Conservation (phyloP, 2,329 filamentous ascomycete genomes). For the Xylaria sp. region DNA sequence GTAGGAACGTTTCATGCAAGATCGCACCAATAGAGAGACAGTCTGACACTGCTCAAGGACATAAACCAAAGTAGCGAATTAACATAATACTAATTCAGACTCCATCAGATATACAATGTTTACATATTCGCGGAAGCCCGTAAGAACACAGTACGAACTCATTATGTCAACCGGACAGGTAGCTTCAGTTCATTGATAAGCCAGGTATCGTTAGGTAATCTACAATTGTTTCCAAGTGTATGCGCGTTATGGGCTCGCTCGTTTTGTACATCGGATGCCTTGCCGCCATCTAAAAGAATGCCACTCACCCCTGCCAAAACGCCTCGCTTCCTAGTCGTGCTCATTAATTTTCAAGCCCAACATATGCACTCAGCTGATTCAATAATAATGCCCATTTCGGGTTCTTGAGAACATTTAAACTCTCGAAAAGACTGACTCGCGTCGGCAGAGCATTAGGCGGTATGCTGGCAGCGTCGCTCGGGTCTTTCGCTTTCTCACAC, state of each 20-base stretch:
- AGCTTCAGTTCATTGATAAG: constrained; percentile 19
- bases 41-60: not conserved
- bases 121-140: not conserved
- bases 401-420: constrained; percentile 69
- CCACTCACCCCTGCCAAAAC: constrained; percentile 30
- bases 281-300: constrained; percentile 38
- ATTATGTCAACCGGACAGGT: not conserved
- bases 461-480: constrained; percentile 62
- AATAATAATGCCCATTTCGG: constrained; percentile 72
- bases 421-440: constrained; percentile 73
- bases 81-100: not conserved
- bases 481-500: constrained; percentile 73
- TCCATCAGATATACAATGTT: too few relatives aligned
- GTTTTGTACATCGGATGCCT: constrained; percentile 40
- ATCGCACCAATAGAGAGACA: not conserved
- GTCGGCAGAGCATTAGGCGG: constrained; percentile 72
- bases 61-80: too few relatives aligned
- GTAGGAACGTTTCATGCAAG: not conserved
- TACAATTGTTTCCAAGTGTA: constrained; percentile 41
- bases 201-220: constrained; percentile 32
- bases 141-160: not conserved
- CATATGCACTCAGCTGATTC: constrained; percentile 74
- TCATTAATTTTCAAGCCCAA: constrained; percentile 51
- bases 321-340: constrained; percentile 40
- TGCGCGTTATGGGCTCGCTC: constrained; percentile 31